A percentile compares a stretch with the other conserved stretches of the same genome.
Evolutionary conservation across 2,329 filamentous ascomycete species (phyloP).

Genomic region (Acarospora socialis): DNA sequence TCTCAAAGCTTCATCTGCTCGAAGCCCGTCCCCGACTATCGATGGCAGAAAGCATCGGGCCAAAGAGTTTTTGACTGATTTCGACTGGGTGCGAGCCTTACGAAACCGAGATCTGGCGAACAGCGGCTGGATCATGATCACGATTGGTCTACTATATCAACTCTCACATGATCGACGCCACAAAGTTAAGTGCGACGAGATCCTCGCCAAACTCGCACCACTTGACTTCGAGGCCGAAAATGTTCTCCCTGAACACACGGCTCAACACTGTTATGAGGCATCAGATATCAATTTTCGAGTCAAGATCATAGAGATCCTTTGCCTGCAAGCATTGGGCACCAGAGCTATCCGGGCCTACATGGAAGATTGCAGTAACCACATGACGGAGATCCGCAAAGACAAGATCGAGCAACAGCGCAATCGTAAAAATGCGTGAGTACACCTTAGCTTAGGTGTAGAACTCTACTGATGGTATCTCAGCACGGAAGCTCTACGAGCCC

Average conservation of each 20-base stretch:
- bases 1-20: slow-evolving; percentile 43
- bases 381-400: slow-evolving; percentile 89
- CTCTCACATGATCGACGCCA: slow-evolving; percentile 61
- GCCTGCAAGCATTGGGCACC: slow-evolving; percentile 73
- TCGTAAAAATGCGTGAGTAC: slow-evolving; percentile 45
- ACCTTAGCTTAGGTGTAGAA: neutral
- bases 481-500: slow-evolving; percentile 28
- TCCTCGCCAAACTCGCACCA: slow-evolving; percentile 71
- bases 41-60: slow-evolving; percentile 37
- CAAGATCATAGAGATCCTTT: slow-evolving; percentile 68
- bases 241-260: slow-evolving; percentile 62
- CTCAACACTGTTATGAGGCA: slow-evolving; percentile 54
- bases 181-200: slow-evolving; percentile 58
- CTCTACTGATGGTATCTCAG: slow-evolving; percentile 5
- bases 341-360: slow-evolving; percentile 77
- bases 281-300: slow-evolving; percentile 76
- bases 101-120: slow-evolving; percentile 71
- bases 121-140: slow-evolving; percentile 82
- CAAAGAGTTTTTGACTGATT: slow-evolving; percentile 56
- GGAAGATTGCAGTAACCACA: slow-evolving; percentile 81
- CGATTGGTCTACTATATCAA: slow-evolving; percentile 75
- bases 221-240: slow-evolving; percentile 58
- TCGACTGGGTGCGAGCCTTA: slow-evolving; percentile 75
- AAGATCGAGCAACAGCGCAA: slow-evolving; percentile 86
- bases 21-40: slow-evolving; percentile 28